Percentiles rank a stretch among this genome's conserved stretches.
These are phyloP conservation scores for Cladosporium oxysporum DNA, from an alignment of 2,329 filamentous ascomycete species.

Conservation along the genomic window DNA sequence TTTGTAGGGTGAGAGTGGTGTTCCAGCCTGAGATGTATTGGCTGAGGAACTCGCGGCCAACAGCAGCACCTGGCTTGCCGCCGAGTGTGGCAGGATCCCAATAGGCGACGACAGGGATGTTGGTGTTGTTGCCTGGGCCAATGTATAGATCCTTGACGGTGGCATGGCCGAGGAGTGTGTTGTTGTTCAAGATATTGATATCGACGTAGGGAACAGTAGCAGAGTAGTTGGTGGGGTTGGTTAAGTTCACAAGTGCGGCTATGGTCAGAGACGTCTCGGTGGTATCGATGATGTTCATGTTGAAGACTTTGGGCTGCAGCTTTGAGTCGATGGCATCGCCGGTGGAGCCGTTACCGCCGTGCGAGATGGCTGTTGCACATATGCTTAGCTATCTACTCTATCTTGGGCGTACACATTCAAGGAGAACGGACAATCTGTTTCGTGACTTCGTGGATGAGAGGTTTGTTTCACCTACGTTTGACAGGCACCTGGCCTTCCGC, in stretches of 20 bases:
- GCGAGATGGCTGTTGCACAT: constrained; percentile 22
- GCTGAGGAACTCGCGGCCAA: constrained; percentile 74
- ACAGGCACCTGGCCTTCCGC: constrained; percentile 81
- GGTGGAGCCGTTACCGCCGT: constrained; percentile 7
- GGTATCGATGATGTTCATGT: constrained; percentile 72
- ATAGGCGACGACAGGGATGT: constrained; percentile 65
- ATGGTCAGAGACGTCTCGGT: constrained; percentile 70
- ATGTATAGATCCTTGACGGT: constrained; percentile 66
- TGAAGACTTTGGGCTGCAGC: constrained; percentile 65
- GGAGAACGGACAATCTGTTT: constrained; percentile 18
- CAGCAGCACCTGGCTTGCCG: constrained; percentile 60
- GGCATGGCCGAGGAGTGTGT: constrained; percentile 73
- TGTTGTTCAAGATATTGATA: constrained; percentile 73
- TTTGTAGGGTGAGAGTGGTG: constrained; percentile 72
- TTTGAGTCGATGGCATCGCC: constrained; percentile 11
- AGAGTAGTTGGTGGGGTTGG: constrained; percentile 86
- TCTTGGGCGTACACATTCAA: constrained; percentile 20
- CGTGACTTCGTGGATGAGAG: constrained; percentile 14
- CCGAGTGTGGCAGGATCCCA: constrained; percentile 71
- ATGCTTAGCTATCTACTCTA: constrained; percentile 33
- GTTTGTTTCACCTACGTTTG: constrained; percentile 74
- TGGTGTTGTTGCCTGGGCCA: constrained; percentile 68
- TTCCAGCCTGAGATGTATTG: constrained; percentile 88
- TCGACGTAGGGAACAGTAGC: constrained; percentile 79
- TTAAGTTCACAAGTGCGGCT: constrained; percentile 74